phyloP scores from a whole-genome alignment of 31 red algal species.

The Odonthalia washingtoniensis region DNA sequence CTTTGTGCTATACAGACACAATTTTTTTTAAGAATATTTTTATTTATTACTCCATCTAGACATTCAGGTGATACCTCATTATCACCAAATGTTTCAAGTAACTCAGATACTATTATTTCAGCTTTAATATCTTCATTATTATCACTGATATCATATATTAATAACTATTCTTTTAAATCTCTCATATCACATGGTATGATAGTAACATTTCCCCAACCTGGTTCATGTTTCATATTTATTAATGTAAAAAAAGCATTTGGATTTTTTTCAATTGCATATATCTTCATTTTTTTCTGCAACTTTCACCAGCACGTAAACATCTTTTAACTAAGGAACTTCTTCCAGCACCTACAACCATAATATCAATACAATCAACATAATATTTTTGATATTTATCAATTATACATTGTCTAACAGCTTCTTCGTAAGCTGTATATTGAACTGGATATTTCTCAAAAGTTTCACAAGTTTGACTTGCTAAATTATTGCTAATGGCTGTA shows the following conservation, averaged over 20 bases:
- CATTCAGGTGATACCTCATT: too few species aligned
- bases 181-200: slow-evolving; percentile 89
- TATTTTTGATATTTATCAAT: slow-evolving; percentile 70
- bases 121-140: too few species aligned
- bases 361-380: slow-evolving; percentile 53
- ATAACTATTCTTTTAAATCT: slow-evolving; percentile 63
- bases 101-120: too few species aligned
- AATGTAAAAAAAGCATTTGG: slow-evolving; percentile 88
- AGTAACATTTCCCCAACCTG: slow-evolving; percentile 83
- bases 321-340: slow-evolving; percentile 85
- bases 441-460: slow-evolving; percentile 96
- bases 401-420: slow-evolving; percentile 84
- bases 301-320: slow-evolving; percentile 74
- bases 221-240: slow-evolving; percentile 77
- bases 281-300: slow-evolving; percentile 56
- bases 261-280: slow-evolving; percentile 97
- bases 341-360: slow-evolving; percentile 94
- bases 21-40: slow-evolving; percentile 70
- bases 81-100: too few species aligned
- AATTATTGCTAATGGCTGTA: slow-evolving; percentile 93
- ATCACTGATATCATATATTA: slow-evolving; percentile 86
- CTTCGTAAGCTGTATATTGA: slow-evolving; percentile 89
- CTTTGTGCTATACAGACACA: slow-evolving; percentile 79
- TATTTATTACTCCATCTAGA: too few species aligned
- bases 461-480: slow-evolving; percentile 92